Percentiles rank a stretch among this genome's conserved stretches.
These are phyloP conservation scores for Pythium volutum DNA, from an alignment of 352 stramenopile genomes.

Conservation along the genomic window DNA sequence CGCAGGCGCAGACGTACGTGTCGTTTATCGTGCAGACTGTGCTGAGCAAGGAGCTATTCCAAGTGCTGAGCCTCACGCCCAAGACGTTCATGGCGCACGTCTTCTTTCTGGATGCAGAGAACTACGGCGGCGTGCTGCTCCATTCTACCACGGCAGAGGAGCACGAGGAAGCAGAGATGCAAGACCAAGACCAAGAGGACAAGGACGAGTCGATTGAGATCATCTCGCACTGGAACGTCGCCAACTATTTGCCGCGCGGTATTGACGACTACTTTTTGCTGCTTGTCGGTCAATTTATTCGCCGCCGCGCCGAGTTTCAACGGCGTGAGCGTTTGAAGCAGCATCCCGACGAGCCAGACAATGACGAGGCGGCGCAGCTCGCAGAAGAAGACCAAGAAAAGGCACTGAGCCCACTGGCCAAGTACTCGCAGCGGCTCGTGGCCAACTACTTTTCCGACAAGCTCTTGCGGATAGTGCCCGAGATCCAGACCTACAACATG, in stretches of 20 bases:
- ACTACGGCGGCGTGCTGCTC: conserved; percentile 93
- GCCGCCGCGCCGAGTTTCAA: conserved; percentile 62
- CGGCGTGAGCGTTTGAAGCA: conserved; percentile 27
- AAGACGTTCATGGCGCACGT: conserved; percentile 90
- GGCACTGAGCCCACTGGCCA: conserved; percentile 46
- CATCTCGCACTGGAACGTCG: conserved; percentile 89
- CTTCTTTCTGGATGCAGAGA: conserved; percentile 95
- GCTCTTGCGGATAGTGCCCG: conserved; percentile 66
- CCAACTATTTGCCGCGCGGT: conserved; percentile 77
- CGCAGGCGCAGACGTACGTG: conserved; percentile 91
- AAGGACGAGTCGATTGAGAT: conserved; percentile 37
- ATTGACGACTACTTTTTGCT: conserved; percentile 88
- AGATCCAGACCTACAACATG: conserved; percentile 74
- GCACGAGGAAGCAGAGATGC: background rate
- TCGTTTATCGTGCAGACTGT: conserved; percentile 95
- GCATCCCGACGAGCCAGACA: conserved; percentile 37
- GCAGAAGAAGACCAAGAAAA: conserved; percentile 37
- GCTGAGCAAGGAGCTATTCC: conserved; percentile 77
- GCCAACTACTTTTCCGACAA: conserved; percentile 77
- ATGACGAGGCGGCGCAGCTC: conserved; percentile 26
- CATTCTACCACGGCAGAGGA: conserved; percentile 27
- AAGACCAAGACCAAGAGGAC: conserved; percentile 28
- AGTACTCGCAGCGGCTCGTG: conserved; percentile 73
- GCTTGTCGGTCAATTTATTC: conserved; percentile 88
- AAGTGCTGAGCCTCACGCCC: conserved; percentile 69